phyloP scores from a whole-genome alignment of 495 filamentous ascomycete species.

The Aspergillus affinis region DNA sequence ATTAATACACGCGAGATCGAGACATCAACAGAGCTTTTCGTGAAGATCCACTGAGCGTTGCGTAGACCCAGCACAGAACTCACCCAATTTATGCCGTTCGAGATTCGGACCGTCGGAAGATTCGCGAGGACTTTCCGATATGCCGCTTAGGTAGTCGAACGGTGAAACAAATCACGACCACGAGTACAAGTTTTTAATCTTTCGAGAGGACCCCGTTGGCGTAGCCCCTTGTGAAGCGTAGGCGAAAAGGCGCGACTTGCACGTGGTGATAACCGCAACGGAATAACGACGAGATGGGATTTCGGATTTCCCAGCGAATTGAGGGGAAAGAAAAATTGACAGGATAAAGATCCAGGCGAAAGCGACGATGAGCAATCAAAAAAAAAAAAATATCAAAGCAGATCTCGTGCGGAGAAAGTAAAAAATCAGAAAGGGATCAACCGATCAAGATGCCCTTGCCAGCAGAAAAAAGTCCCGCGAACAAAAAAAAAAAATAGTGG shows the following conservation, averaged over 20 bases:
- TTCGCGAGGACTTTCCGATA: constrained; percentile 14
- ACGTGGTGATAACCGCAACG: constrained; percentile 23
- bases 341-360: constrained; percentile 1
- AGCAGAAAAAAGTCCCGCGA: constrained; percentile 23
- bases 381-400: constrained; percentile 17
- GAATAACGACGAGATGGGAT: constrained; percentile 1
- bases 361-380: constrained; percentile 5
- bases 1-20: constrained; percentile 5
- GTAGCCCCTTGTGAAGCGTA: constrained; percentile 24
- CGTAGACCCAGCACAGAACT: constrained; percentile 7
- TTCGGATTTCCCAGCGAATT: constrained; percentile 1
- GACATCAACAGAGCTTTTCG: constrained; percentile 2
- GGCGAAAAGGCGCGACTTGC: constrained; percentile 24
- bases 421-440: constrained; percentile 17
- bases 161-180: constrained; percentile 12
- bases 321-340: background rate
- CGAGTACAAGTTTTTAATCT: constrained; percentile 7
- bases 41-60: constrained; percentile 1
- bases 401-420: constrained; percentile 26
- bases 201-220: constrained; percentile 9
- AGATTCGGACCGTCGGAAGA: constrained; percentile 17
- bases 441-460: constrained; percentile 23
- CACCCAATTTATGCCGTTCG: constrained; percentile 13
- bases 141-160: constrained; percentile 6
- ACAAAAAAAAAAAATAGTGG: constrained; percentile 9